Evolutionary conservation across 305 asterid genomes (phyloP).

Genomic region (Fraxinus baroniana): DNA sequence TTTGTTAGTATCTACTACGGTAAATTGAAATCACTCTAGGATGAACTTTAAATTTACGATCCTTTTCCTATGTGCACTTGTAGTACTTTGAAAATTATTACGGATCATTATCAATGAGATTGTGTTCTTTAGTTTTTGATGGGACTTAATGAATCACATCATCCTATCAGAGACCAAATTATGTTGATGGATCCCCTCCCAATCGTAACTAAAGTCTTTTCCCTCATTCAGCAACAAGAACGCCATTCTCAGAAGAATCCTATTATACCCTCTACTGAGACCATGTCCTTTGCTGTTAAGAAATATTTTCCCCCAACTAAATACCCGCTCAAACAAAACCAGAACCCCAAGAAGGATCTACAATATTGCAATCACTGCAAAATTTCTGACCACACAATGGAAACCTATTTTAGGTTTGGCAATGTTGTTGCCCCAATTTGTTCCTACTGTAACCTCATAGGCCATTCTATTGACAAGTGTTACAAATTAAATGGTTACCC

Average conservation of each 20-base stretch:
- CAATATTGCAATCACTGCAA: not conserved
- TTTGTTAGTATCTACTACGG: too few relatives aligned
- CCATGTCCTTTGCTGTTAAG: not conserved
- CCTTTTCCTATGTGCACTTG: too few relatives aligned
- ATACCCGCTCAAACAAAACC: not conserved
- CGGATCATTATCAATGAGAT: too few relatives aligned
- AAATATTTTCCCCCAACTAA: not conserved
- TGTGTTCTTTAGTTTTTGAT: too few relatives aligned
- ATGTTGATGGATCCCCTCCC: not conserved
- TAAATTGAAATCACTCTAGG: too few relatives aligned
- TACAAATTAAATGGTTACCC: too few relatives aligned
- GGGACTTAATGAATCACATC: not conserved
- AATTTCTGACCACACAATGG: not conserved
- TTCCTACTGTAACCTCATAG: not conserved
- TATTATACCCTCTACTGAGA: not conserved
- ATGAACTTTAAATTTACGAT: too few relatives aligned
- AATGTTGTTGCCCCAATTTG: not conserved
- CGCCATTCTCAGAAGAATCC: not conserved
- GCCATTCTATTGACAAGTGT: not conserved
- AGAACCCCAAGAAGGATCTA: too few relatives aligned
- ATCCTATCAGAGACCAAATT: not conserved
- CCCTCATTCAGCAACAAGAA: not conserved
- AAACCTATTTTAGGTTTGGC: not conserved
- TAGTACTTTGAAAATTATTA: too few relatives aligned
- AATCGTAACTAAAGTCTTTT: not conserved